These are phyloP conservation scores for Exophiala mesophila DNA, from an alignment of 2,329 filamentous ascomycete species.

Conservation along the genomic window DNA sequence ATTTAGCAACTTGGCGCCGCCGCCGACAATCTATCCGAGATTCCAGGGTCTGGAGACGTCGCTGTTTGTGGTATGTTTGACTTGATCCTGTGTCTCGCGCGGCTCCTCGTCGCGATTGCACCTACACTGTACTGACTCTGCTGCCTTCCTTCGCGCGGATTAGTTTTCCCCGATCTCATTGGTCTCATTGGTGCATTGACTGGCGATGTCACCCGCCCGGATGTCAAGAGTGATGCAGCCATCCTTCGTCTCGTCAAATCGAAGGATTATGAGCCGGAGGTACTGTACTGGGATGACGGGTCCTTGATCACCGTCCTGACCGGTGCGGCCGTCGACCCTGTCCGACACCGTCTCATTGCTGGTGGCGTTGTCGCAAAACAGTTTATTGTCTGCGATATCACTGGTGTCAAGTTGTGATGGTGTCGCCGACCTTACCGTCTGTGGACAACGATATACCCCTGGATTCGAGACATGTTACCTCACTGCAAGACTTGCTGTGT, in stretches of 20 bases:
- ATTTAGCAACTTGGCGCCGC: conserved; percentile 12
- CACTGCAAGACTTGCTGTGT: no score
- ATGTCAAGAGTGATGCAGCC: conserved; percentile 8
- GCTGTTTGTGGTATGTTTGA: conserved; percentile 13
- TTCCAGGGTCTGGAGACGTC: conserved; percentile 17
- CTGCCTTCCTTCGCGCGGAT: not conserved
- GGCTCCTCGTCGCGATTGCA: no score
- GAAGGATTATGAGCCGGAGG: conserved; percentile 15
- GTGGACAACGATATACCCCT: no score
- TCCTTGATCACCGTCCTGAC: conserved; percentile 16
- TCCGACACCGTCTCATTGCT: conserved; percentile 10
- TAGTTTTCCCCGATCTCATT: conserved; percentile 15
- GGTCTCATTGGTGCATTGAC: conserved; percentile 1
- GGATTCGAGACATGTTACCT: no score
- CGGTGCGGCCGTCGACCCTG: conserved; percentile 15
- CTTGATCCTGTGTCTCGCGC: not conserved
- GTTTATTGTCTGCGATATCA: conserved; percentile 18
- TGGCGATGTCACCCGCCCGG: conserved; percentile 6
- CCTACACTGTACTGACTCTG: no score
- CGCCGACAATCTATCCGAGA: conserved; percentile 18
- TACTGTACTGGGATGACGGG: conserved; percentile 20
- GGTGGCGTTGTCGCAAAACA: conserved; percentile 16
- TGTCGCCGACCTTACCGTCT: no score
- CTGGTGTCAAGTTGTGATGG: conserved; percentile 1
- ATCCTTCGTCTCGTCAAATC: conserved; percentile 17